Evolutionary conservation across 2,329 filamentous ascomycete genomes (phyloP).

Genomic region (Keithomyces neogunnii): DNA sequence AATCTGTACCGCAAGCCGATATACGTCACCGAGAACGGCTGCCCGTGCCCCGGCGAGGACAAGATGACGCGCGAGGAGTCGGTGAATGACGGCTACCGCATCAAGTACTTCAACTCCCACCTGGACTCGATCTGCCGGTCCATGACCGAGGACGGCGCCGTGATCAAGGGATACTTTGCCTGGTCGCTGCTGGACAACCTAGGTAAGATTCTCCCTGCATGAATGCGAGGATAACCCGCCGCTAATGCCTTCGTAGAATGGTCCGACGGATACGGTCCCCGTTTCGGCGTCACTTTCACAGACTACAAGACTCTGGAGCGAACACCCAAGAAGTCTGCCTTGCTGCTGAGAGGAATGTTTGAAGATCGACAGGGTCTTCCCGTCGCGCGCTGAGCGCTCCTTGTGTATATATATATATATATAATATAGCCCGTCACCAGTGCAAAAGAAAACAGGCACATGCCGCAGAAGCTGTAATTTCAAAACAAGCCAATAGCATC

Average conservation of each 20-base stretch:
- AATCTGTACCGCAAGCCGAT: constrained; percentile 18
- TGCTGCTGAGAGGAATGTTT: constrained; percentile 20
- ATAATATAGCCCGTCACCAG: background rate
- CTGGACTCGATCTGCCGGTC: constrained; percentile 26
- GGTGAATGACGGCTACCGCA: constrained; percentile 27
- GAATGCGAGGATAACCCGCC: background rate
- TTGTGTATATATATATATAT: background rate
- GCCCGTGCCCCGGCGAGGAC: constrained; percentile 26
- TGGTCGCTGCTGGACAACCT: constrained; percentile 29
- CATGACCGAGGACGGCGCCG: constrained; percentile 19
- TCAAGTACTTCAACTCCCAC: constrained; percentile 28
- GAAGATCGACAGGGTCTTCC: constrained; percentile 10
- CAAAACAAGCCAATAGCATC: no score
- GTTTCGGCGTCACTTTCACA: constrained; percentile 29
- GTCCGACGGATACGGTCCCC: constrained; percentile 29
- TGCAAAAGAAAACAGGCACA: no score
- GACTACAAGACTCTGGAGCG: constrained; percentile 27
- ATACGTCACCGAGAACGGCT: constrained; percentile 24
- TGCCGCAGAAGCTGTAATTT: no score
- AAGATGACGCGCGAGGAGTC: constrained; percentile 20
- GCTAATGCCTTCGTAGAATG: constrained; percentile 13
- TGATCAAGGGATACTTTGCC: constrained; percentile 24
- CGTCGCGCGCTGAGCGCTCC: background rate
- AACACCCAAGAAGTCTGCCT: constrained; percentile 28
- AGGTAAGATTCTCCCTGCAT: constrained; percentile 15